A percentile compares a stretch with the other conserved stretches of the same genome.
Evolutionary conservation across 2,329 filamentous ascomycete species (phyloP).

Genomic region (Colletotrichum sp.): DNA sequence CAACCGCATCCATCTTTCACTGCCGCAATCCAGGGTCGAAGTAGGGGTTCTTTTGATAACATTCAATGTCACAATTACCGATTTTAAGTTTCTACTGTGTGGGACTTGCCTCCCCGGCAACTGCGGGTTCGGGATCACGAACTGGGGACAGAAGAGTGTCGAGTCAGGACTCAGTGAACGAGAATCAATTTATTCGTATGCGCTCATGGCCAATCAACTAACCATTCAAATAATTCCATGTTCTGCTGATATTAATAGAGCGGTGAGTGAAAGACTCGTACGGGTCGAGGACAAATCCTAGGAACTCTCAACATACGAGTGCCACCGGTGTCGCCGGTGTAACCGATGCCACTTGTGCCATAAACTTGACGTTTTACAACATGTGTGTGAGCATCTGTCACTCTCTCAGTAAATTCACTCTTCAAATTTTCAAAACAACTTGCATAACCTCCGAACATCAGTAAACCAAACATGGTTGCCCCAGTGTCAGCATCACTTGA

Average conservation of each 20-base stretch:
- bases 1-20: not conserved
- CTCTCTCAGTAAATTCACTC: not conserved
- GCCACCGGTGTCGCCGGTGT: not conserved
- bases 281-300: not conserved
- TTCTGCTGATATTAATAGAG: not conserved
- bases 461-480: not conserved
- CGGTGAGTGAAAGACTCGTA: not conserved
- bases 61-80: not conserved
- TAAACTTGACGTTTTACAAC: not conserved
- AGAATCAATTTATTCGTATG: not conserved
- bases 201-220: not conserved
- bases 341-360: not conserved
- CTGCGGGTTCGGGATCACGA: not conserved
- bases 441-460: not conserved
- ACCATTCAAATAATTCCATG: not conserved
- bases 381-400: not conserved
- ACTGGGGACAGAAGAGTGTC: not conserved
- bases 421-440: not conserved
- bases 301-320: not conserved
- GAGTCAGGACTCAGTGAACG: not conserved
- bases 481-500: not conserved
- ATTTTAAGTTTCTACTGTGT: not conserved
- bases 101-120: not conserved
- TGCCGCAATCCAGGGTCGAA: not conserved
- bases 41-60: not conserved